These are phyloP conservation scores for Apiospora koreana DNA, from an alignment of 2,329 filamentous ascomycete species.

Conservation along the genomic window DNA sequence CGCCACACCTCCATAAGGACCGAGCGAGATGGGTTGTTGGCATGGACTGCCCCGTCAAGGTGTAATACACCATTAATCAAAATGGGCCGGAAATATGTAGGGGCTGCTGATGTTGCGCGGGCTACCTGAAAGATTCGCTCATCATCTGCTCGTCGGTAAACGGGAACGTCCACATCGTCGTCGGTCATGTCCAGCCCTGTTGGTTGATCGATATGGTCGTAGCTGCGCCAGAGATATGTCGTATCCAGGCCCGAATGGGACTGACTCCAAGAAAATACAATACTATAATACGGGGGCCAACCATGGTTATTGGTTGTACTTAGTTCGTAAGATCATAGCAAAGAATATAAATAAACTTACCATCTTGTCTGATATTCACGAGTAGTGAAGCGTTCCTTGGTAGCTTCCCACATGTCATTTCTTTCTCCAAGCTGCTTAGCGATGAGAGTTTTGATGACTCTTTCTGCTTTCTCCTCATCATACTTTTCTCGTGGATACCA, in stretches of 20 bases:
- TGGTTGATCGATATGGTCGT: not conserved
- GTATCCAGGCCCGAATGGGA: not conserved
- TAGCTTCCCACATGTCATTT: not conserved
- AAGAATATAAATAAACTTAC: not conserved
- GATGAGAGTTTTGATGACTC: not conserved
- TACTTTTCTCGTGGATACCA: not conserved
- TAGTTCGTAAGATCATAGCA: not conserved
- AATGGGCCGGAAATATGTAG: not conserved
- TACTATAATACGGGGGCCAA: not conserved
- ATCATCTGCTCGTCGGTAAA: too few species aligned
- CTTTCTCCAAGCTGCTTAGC: not conserved
- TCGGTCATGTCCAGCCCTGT: too few species aligned
- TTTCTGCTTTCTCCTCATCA: not conserved
- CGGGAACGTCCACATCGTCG: too few species aligned
- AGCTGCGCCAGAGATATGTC: not conserved
- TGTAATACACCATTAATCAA: not conserved
- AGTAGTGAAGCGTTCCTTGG: not conserved
- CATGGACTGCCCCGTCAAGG: not conserved
- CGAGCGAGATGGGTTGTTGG: not conserved
- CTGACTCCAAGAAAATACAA: not conserved
- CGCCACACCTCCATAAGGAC: not conserved
- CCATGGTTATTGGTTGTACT: not conserved
- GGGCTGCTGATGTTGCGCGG: not conserved
- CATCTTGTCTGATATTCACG: not conserved
- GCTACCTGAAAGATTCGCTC: not conserved